Evolutionary conservation across 2,329 filamentous ascomycete genomes (phyloP), one percentile per base, ranked within the genome.

Genomic region (Phaeosphaeriaceae sp.): DNA sequence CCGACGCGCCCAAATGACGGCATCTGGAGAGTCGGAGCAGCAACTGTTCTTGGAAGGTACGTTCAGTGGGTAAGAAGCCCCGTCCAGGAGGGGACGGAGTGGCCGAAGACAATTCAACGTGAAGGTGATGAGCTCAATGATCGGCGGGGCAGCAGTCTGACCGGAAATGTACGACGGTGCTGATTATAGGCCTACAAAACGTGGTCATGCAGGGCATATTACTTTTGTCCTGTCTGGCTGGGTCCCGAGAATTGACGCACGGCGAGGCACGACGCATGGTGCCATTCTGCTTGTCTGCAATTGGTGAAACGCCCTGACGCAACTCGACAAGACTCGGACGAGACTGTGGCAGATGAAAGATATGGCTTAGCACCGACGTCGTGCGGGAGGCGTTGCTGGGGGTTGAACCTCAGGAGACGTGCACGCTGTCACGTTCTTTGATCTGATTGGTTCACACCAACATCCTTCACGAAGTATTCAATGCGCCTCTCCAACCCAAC

Each of bases 1-100:
- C 71, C 72, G 25, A 65, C 60, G 40, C 65, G 63, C 48, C 71
- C 66, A 57, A 68, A 72, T 7, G 67, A 68, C 48, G 63, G 52
- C 71, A 74, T 74, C 44, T 51, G 51, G 57, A 53, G 27, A 40
- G 36, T 40, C 19, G 51, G 49, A 57, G 40, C 45, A 20, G 31
- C 21, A 45, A 42, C 51, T 59, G 46, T 48, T 46, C 25, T 42
- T 21, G 33, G 48, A 53, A 53, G 48, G 51, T 58, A 48, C 20
- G 15, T 19, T 40, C 22, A 40, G n/a, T 51, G 22, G 36, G 11
- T 27, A 17, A 24, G 36, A 31, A 50, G 33, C 47, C 19, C 22
- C 46, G 45, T 40, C 46, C 48, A 33, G 48, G 27, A 54, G 36
- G 54, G 53, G 21, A 53, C 49, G 27, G 53, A 19, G 41, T 44